Evolutionary conservation across 73 alveolate species (phyloP).

Genomic region (Tetrahymena malaccensis): DNA sequence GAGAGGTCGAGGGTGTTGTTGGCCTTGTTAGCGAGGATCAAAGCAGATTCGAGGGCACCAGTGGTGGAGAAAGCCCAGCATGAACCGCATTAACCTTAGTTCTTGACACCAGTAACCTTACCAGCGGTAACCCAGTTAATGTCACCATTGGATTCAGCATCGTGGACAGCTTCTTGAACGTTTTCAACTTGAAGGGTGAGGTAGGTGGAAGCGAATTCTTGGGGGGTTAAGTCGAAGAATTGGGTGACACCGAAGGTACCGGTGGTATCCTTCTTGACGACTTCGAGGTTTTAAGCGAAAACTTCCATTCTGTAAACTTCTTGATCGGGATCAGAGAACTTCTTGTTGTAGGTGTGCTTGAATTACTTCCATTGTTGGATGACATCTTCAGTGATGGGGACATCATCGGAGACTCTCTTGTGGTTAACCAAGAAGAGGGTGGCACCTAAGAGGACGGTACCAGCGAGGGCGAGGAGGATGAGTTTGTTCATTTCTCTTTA

Average conservation of each 20-base stretch:
- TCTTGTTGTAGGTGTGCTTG: background rate
- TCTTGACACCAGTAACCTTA: slow-evolving; percentile 43
- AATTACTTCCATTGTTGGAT: background rate
- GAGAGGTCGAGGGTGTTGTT: slow-evolving; percentile 31
- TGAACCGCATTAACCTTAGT: slow-evolving; percentile 66
- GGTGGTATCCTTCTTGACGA: background rate
- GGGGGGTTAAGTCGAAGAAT: slow-evolving; percentile 22
- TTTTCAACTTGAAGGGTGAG: slow-evolving; percentile 4
- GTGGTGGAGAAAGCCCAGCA: slow-evolving; percentile 70
- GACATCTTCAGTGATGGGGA: background rate
- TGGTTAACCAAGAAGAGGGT: background rate
- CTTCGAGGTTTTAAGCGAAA: background rate
- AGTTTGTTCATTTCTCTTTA: background rate
- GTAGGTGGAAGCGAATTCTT: slow-evolving; percentile 32
- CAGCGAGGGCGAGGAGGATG: background rate
- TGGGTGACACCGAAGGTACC: slow-evolving; percentile 33
- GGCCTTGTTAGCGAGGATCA: slow-evolving; percentile 6
- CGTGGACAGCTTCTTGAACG: background rate
- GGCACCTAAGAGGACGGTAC: background rate
- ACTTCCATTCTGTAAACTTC: background rate
- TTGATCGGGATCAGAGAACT: background rate
- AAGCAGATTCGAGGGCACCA: slow-evolving; percentile 47
- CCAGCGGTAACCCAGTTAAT: slow-evolving; percentile 37
- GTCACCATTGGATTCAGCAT: background rate
- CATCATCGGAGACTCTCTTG: background rate